Percentiles rank a stretch among this genome's conserved stretches.
These are phyloP conservation scores for Phytophthora hybrid DNA, from an alignment of 352 stramenopile genomes.

Conservation along the genomic window DNA sequence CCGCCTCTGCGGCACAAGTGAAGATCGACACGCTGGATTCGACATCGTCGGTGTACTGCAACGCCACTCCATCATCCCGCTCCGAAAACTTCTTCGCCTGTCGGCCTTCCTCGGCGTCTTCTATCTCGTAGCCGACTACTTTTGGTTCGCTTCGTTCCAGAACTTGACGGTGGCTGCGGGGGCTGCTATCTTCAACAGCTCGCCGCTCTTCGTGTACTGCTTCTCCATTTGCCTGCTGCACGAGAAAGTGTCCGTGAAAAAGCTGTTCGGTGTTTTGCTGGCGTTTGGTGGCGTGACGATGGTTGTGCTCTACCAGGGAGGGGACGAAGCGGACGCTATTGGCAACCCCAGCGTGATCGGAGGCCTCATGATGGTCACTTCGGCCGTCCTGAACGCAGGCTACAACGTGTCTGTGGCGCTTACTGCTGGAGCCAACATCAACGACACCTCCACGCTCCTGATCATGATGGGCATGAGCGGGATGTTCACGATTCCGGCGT, in stretches of 20 bases:
- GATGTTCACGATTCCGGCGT: not conserved
- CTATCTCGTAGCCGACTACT: conserved; percentile 65
- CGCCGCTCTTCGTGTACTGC: conserved; percentile 67
- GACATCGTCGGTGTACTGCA: conserved; percentile 34
- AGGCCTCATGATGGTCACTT: conserved; percentile 55
- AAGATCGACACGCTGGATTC: conserved; percentile 22
- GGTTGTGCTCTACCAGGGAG: conserved; percentile 53
- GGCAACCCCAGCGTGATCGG: conserved; percentile 45
- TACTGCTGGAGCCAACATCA: conserved; percentile 45
- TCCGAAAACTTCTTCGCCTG: conserved; percentile 32
- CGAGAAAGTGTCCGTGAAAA: conserved; percentile 45
- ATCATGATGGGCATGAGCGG: conserved; percentile 12
- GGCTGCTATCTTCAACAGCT: conserved; percentile 65
- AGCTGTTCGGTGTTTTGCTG: conserved; percentile 47
- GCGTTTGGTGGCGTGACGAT: conserved; percentile 57
- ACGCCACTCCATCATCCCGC: conserved; percentile 47
- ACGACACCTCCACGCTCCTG: conserved; percentile 55
- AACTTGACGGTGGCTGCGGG: conserved; percentile 54
- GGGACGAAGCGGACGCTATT: conserved; percentile 28
- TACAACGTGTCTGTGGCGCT: conserved; percentile 57
- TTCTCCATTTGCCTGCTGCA: conserved; percentile 68
- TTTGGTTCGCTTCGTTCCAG: conserved; percentile 61
- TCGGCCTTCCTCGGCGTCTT: conserved; percentile 52
- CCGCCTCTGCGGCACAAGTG: conserved; percentile 33
- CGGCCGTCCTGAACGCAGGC: conserved; percentile 50